Percentiles rank a stretch among this genome's conserved stretches.
These are phyloP conservation scores for Diplodia corticola DNA, from an alignment of 2,329 filamentous ascomycete species.

Conservation along the genomic window DNA sequence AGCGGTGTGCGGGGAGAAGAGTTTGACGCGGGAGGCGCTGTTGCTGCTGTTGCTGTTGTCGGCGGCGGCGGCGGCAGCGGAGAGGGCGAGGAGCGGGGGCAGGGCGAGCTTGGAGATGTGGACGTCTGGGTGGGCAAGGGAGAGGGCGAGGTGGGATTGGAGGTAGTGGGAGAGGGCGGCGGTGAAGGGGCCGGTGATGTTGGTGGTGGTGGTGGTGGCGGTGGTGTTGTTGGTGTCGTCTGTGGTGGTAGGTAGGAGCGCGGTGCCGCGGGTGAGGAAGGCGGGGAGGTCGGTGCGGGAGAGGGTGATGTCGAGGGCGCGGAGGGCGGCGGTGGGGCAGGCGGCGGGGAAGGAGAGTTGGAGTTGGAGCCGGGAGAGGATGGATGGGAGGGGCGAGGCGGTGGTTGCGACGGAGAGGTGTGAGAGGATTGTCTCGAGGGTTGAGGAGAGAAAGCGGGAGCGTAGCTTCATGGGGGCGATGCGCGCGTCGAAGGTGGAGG, in stretches of 20 bases:
- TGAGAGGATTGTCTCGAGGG: slow-evolving; percentile 59
- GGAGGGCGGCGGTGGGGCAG: slow-evolving; percentile 35
- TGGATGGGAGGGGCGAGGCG: slow-evolving; percentile 28
- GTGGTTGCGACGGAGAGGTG: slow-evolving; percentile 47
- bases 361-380: slow-evolving; percentile 38
- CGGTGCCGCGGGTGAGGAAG: slow-evolving; percentile 36
- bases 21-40: slow-evolving; percentile 45
- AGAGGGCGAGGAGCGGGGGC: slow-evolving; percentile 32
- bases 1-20: slow-evolving; percentile 33
- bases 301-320: slow-evolving; percentile 47
- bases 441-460: slow-evolving; percentile 46
- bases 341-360: slow-evolving; percentile 35
- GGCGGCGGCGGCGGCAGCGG: slow-evolving; percentile 34
- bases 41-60: too few relatives aligned
- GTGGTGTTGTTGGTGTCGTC: slow-evolving; percentile 28
- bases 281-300: slow-evolving; percentile 41
- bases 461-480: slow-evolving; percentile 47
- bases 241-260: slow-evolving; percentile 26
- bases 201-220: slow-evolving; percentile 28
- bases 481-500: slow-evolving; percentile 53
- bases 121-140: slow-evolving; percentile 42
- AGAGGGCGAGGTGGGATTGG: slow-evolving; percentile 44
- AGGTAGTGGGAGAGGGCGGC: slow-evolving; percentile 43
- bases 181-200: slow-evolving; percentile 39
- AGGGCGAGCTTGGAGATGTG: slow-evolving; percentile 47